phyloP scores from a whole-genome alignment of 169 alveolate genomes.

The Plasmodium knowlesi region DNA sequence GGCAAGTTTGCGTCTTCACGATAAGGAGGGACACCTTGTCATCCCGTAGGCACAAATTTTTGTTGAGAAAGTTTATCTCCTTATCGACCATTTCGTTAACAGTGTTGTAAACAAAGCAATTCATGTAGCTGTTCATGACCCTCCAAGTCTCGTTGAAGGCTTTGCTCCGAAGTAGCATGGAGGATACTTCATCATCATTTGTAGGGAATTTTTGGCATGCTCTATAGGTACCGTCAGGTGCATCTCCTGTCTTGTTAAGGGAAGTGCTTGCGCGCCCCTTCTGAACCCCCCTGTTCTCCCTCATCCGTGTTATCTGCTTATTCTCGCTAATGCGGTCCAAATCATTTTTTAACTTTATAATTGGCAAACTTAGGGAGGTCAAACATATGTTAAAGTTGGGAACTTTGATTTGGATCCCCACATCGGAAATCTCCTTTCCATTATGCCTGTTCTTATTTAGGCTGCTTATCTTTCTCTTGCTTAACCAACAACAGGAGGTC shows the following conservation, averaged over 20 bases:
- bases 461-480: conserved; percentile 5
- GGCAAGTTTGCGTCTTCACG: conserved; percentile 46
- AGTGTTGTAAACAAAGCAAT: conserved; percentile 47
- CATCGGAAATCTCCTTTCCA: not conserved
- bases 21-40: conserved; percentile 47
- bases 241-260: not conserved
- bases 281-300: not conserved
- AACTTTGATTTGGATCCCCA: not conserved
- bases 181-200: conserved; percentile 50
- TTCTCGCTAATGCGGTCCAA: conserved; percentile 55
- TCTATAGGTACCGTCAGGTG: not conserved
- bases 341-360: conserved; percentile 43
- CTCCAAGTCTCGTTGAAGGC: conserved; percentile 65
- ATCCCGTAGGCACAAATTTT: conserved; percentile 18
- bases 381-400: conserved; percentile 39
- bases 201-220: not conserved
- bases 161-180: conserved; percentile 39
- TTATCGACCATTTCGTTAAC: conserved; percentile 38
- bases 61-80: conserved; percentile 39
- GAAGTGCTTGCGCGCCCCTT: not conserved
- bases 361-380: conserved; percentile 33
- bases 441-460: not conserved
- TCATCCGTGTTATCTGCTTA: conserved; percentile 41
- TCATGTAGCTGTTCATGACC: conserved; percentile 22
- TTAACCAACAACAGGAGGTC: conserved; percentile 50